phyloP scores from a whole-genome alignment of 345 rosid species.

The Citrus unshiu region DNA sequence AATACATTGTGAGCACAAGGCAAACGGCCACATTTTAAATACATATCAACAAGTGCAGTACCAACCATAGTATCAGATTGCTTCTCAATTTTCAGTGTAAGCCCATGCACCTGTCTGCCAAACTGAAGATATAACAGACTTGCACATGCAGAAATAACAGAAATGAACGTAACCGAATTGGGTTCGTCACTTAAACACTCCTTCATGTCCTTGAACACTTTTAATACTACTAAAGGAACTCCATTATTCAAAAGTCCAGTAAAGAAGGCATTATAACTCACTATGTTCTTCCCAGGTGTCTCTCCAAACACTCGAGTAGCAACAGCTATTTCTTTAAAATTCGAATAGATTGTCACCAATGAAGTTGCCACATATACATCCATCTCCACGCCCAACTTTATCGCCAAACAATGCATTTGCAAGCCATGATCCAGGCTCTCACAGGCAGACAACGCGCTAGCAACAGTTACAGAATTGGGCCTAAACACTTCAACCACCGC shows the following conservation, averaged over 20 bases:
- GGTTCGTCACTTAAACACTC: conserved; percentile 33
- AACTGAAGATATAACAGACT: conserved; percentile 37
- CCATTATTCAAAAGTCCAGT: conserved; percentile 52
- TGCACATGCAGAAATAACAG: conserved; percentile 53
- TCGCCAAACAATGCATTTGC: conserved; percentile 57
- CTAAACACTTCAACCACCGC: conserved; percentile 26
- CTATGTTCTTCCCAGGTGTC: conserved; percentile 41
- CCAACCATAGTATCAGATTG: conserved; percentile 42
- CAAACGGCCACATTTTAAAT: conserved; percentile 54
- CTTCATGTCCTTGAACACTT: conserved; percentile 54
- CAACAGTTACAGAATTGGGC: conserved; percentile 56
- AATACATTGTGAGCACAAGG: conserved; percentile 41
- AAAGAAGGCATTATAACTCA: conserved; percentile 55
- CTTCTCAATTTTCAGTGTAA: conserved; percentile 28
- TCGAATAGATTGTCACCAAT: conserved; percentile 49
- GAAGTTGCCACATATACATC: conserved; percentile 59
- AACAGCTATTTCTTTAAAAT: conserved; percentile 31
- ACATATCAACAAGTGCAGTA: conserved; percentile 61
- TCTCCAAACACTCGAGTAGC: conserved; percentile 48
- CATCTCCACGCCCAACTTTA: conserved; percentile 46
- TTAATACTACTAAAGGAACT: conserved; percentile 29
- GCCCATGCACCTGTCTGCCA: conserved; percentile 56
- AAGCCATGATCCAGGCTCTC: conserved; percentile 25
- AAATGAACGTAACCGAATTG: conserved; percentile 43
- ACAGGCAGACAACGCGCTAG: conserved; percentile 47